Conservation (phyloP, 2,329 filamentous ascomycete species). For the Penicillium sclerotigenum region DNA sequence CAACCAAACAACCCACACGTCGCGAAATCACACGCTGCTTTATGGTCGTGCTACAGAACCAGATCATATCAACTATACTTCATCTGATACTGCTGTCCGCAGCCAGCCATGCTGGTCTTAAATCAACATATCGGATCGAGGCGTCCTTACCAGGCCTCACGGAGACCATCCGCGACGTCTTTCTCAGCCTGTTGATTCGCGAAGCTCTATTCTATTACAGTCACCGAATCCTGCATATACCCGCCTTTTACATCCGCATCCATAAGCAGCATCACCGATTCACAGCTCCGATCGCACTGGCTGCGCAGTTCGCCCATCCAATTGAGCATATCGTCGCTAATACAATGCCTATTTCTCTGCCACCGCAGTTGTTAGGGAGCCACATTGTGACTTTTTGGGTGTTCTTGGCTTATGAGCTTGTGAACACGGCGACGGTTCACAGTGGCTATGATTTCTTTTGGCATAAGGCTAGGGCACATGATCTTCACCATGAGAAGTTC, state of each 20-base stretch:
- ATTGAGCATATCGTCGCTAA: constrained; percentile 57
- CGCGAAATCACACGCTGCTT: constrained; percentile 48
- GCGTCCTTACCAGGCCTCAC: constrained; percentile 35
- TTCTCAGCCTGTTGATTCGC: constrained; percentile 43
- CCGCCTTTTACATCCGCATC: constrained; percentile 48
- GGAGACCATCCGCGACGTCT: constrained; percentile 44
- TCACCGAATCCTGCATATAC: constrained; percentile 54
- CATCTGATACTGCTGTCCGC: constrained; percentile 28
- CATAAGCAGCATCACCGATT: constrained; percentile 59
- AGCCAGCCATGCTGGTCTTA: constrained; percentile 10
- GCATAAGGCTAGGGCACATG: constrained; percentile 49
- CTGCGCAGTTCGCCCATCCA: constrained; percentile 57
- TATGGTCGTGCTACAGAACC: constrained; percentile 49
- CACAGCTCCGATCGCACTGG: constrained; percentile 54
- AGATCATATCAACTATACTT: constrained; percentile 42
- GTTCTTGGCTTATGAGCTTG: constrained; percentile 49
- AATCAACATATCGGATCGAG: constrained; percentile 40
- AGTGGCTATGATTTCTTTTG: constrained; percentile 57
- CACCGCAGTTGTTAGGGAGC: constrained; percentile 45
- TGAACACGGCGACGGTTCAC: constrained; percentile 55
- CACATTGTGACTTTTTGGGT: constrained; percentile 55
- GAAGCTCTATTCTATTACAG: constrained; percentile 57
- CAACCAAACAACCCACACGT: constrained; percentile 49
- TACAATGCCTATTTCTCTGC: constrained; percentile 51
- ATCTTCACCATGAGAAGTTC: constrained; percentile 58